Evolutionary conservation across 495 filamentous ascomycete species (phyloP).

Genomic region (Podospora pseudopauciseta): DNA sequence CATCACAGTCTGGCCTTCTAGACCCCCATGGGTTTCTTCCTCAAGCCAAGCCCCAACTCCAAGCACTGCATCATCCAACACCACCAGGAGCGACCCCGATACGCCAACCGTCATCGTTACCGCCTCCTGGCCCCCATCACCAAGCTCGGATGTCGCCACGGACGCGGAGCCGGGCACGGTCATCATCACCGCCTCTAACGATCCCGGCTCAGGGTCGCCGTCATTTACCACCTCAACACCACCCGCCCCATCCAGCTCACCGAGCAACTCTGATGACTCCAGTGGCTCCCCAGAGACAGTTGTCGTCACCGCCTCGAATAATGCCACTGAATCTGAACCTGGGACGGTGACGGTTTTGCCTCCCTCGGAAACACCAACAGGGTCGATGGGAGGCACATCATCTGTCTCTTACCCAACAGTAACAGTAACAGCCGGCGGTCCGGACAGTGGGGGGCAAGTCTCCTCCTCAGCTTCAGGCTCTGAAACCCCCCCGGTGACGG

Average conservation of each 20-base stretch:
- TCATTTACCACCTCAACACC: neutral
- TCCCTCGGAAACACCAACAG: neutral
- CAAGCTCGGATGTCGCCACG: neutral
- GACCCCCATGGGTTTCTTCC: neutral
- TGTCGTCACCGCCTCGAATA: slow-evolving; percentile 14
- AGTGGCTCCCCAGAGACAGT: neutral
- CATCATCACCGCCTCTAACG: slow-evolving; percentile 5
- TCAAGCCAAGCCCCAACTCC: neutral
- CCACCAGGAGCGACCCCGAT: neutral
- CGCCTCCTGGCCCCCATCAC: neutral
- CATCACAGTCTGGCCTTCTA: slow-evolving; percentile 18
- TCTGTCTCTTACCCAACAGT: neutral
- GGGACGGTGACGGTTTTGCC: neutral
- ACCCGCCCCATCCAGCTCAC: neutral
- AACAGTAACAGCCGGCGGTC: neutral
- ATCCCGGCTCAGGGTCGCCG: neutral
- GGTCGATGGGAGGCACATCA: no score
- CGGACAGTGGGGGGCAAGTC: neutral
- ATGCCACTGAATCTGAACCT: neutral
- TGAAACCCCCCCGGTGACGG: neutral
- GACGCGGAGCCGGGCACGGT: slow-evolving; percentile 1
- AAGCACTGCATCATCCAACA: neutral
- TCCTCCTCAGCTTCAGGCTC: neutral
- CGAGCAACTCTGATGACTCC: neutral
- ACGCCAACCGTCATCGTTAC: slow-evolving; percentile 10